Base-by-base conservation (phyloP, 2,329 filamentous ascomycete genomes). In the Cyclaneusma minus region DNA sequence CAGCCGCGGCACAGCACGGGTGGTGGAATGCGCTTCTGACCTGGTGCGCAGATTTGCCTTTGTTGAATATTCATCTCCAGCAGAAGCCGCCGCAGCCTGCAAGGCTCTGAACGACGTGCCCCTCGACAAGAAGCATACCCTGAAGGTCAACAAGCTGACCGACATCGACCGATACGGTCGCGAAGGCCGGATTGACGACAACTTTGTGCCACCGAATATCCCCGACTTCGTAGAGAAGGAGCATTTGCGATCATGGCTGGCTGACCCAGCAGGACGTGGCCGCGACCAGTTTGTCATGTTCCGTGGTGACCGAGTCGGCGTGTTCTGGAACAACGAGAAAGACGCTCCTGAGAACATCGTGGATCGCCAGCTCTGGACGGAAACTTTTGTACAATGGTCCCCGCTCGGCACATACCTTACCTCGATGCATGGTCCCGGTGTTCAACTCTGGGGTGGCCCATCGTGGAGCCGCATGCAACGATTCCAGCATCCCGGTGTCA, bases 251-350 rank as follows among this genome's bases (percentile, higher is more conserved):
- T 95, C 81, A 51, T 98, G 84, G 75, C 62, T 98, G 43, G 79
- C 77, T 38, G 89, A 98, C 47, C 63, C 76, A 31, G 61, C 62
- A 29, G 70, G 64, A 28, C 83, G 83, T 40, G 83, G 83, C 39
- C 75, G 89, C 35, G 89, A 98, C 50, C 87, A 98, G 60, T 89
- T 95, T 44, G 81, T 81, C 51, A 84, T 95, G 70, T 94, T 80
- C 63, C 76, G 82, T 28, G 80, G 76, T 40, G 89, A 98, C 28
- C 78, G 76, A 35, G 89, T 98, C 19, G 85, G 84, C 32, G 79
- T 98, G 5, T 93, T 80, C 64, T 98, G 87, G 87, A 95, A 95
- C 62, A 92, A 91, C 63, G 89, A 92, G 58, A 87, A 79, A 55
- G 85, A 94, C 33, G 55, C 65, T 13, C 84, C 87, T 4, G 89